Base-by-base conservation (phyloP, 2,329 filamentous ascomycete genomes). In the Apiospora phragmitis region DNA sequence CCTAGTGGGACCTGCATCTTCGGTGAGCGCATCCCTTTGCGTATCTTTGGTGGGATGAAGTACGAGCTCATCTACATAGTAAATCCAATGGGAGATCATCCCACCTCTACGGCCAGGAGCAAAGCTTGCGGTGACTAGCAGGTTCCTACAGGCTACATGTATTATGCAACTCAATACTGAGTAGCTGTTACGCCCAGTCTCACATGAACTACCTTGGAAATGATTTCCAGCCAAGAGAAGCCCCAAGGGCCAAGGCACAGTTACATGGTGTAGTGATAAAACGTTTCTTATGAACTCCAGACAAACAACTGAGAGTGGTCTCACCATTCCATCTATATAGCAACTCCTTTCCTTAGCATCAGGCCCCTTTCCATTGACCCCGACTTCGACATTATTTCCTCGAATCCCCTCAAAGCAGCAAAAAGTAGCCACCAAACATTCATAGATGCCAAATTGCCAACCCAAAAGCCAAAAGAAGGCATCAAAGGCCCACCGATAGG, bases 11-110 rank as follows among this genome's bases (percentile, higher is more conserved):
- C n/a, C 43, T 8, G 43, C 43, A n/a, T 47, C 21, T n/a, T 47
- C 9, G 43, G 43, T 7, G 8, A 47, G 43, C 7, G 18, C 21
- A n/a, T 45, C 21, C 16, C 43, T 21, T 21, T 85, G 9, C 86
- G 86, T 38, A 84, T 83, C 29, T 85, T 85, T 16, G 86, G 86
- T 18, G 86, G 86, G 3, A 83, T 82, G 26, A 85, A 75, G 65
- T 81, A 79, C 67, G 70, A 74, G n/a, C 70, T 75, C 2, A 9
- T 55, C 29, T 55, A 55, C 24, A 0, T 38, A 38, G 1, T 41
- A 18, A 29, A 14, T 5, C 26, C 14, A 32, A 32, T 18, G 16
- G 14, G 26, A 7, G 6, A 32, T 29, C 12, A 8, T 32, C 26
- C 3, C 14, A 43, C 42, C 18, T 43, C 42, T 43, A 18, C 42